Evolutionary conservation across 23 red algal species (phyloP).

Genomic region (Agarophyton chilense): DNA sequence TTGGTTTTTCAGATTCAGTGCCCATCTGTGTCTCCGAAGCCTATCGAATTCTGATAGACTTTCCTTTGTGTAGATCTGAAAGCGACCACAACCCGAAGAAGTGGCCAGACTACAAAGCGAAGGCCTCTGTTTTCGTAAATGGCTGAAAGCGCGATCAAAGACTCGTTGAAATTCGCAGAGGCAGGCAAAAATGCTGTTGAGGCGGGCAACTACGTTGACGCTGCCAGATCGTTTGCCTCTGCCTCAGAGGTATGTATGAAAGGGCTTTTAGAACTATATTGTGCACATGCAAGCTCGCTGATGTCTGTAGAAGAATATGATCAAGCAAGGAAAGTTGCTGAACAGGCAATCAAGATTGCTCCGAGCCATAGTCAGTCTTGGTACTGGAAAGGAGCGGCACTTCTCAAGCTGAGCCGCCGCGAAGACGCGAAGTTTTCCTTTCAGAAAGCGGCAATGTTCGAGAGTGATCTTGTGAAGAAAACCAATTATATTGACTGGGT

Average conservation of each 20-base stretch:
- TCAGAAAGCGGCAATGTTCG: conserved; percentile 39
- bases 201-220: conserved; percentile 21
- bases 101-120: background rate
- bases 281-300: conserved; percentile 25
- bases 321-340: conserved; percentile 5
- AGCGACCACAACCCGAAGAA: too few species aligned
- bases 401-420: conserved; percentile 20
- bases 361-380: conserved; percentile 32
- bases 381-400: conserved; percentile 50
- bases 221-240: background rate
- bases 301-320: conserved; percentile 43
- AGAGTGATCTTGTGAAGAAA: conserved; percentile 44
- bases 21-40: too few species aligned
- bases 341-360: conserved; percentile 1
- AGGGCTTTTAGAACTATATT: background rate
- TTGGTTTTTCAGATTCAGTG: too few species aligned
- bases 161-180: background rate
- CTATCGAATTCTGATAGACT: too few species aligned
- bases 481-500: conserved; percentile 50
- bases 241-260: conserved; percentile 22
- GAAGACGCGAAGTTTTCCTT: conserved; percentile 28
- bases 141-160: background rate
- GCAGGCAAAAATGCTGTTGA: conserved; percentile 32
- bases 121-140: background rate
- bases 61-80: too few species aligned